Evolutionary conservation across 2,329 filamentous ascomycete genomes (phyloP), one percentile per base, ranked within the genome.

Genomic region (Thelonectria discophora): DNA sequence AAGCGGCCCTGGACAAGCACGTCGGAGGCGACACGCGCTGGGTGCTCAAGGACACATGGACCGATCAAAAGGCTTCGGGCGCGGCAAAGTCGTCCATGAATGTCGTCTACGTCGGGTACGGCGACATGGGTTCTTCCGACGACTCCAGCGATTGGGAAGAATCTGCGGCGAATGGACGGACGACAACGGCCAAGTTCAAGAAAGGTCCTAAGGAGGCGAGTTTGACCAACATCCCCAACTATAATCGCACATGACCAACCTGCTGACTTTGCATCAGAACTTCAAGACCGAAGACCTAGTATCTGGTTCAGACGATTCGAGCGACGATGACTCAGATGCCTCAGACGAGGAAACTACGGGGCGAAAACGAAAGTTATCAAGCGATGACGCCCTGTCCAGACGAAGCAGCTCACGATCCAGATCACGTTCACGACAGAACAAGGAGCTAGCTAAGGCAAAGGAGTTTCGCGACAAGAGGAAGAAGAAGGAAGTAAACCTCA

Each of bases 21-120:
- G 86, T 87, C 49, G 82, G 84, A 45, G 87, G 88, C 54, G 91
- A 94, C 74, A 90, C 89, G 17, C 88, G 89, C 73, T 94, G 91
- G 91, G 89, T 91, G 17, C 78, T 94, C 57, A 88, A 87, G 63
- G 82, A 86, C 54, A 67, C 69, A 15, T 65, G 69, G 50, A 55
- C 65, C 37, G 65, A 70, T 15, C 45, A 65, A 11, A 68, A 67
- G 55, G 70, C 74, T 21, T 60, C 65, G 18, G 70, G 69, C 66
- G 67, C 68, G 56, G 63, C 76, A 45, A 75, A 79, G 59, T 71
- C 78, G 42, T 79, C 78, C 24, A 73, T 86, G 55, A 82, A 83
- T 55, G 82, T 94, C 37, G 84, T 91, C 49, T 88, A 88, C 60
- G 78, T 85, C 63, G 80, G 81, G 20, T 85, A 82, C 62, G 81